Evolutionary conservation across 176 grass and related monocot genomes (phyloP), one percentile per base, ranked within the genome.

Genomic region (Hordeum vulgare): DNA sequence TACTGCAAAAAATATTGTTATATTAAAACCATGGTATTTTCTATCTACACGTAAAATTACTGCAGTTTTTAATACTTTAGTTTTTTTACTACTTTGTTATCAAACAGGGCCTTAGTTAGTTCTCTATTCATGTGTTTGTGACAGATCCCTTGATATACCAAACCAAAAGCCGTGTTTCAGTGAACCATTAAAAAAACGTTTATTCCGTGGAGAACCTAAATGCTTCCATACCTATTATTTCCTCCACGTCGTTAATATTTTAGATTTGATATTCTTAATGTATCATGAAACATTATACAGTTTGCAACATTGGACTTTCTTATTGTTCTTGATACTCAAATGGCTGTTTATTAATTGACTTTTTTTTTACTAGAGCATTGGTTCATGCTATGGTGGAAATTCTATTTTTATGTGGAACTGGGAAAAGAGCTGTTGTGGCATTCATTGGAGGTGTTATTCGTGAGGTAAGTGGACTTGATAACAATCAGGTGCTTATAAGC

Each of bases 301-400:
- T 70, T 56, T 63, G 34, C 66, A 59, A 33, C 35, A 78, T 18
- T 49, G 27, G 51, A 71, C 47, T 67, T 85, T 49, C 62, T 82
- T 75, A 85, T 17, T 80, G 27, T 85, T 86, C 42, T 76, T 63
- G 75, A 27, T 31, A 77, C 21, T 78, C 61, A 83, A 84, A 63
- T 63, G 21, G 34, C 6, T 47, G 7, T 59, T 79, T 53, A 60
- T 67, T 11, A 42, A 21, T 51, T 42, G 0, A 37, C 57, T 47
- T 75, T 79, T 59, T 59, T 82, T 61, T 73, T 88, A 65, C 40
- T 87, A 99, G 97, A 91, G 97, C 97, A 85, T 85, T 99, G 83
- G 93, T 99, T 94, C 91, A 94, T 85, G 91, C 89, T 80, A 94
- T 99, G 97, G 89, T 94, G 77, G 97, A 99, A 80, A 94, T 99